Evolutionary conservation across 139 green algal species (phyloP).

Genomic region (Coelastrella sp.): DNA sequence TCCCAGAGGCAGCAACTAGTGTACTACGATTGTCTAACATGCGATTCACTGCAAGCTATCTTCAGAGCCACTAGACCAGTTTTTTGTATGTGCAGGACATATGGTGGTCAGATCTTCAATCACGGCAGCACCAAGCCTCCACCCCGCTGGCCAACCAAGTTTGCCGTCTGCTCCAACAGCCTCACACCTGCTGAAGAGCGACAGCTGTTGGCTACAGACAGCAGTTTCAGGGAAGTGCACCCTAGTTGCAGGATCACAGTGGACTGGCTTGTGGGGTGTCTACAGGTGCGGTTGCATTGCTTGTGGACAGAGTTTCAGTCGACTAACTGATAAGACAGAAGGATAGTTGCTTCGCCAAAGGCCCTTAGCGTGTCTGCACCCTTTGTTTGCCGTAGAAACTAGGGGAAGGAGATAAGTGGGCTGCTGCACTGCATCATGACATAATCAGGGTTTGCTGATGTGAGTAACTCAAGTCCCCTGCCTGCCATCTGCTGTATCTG

Average conservation of each 20-base stretch:
- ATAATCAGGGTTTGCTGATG: not conserved
- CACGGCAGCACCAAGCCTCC: conserved; percentile 36
- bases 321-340: not conserved
- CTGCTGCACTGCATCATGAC: not conserved
- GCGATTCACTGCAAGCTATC: too few relatives aligned
- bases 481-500: not conserved
- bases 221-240: conserved; percentile 33
- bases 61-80: too few relatives aligned
- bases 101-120: conserved; percentile 28
- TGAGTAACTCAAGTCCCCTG: not conserved
- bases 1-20: too few relatives aligned
- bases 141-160: not conserved
- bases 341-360: not conserved
- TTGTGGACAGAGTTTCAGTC: not conserved
- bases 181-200: not conserved
- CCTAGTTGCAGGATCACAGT: not conserved
- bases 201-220: not conserved
- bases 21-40: too few relatives aligned
- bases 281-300: not conserved
- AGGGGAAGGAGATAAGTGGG: too few relatives aligned
- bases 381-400: not conserved
- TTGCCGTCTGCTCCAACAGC: conserved; percentile 44
- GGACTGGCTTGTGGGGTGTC: conserved; percentile 11
- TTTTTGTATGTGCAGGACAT: not conserved
- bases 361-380: not conserved